A percentile compares a stretch with the other conserved stretches of the same genome.
Conservation (phyloP, 2,329 filamentous ascomycete genomes). For the Alternaria sp. region DNA sequence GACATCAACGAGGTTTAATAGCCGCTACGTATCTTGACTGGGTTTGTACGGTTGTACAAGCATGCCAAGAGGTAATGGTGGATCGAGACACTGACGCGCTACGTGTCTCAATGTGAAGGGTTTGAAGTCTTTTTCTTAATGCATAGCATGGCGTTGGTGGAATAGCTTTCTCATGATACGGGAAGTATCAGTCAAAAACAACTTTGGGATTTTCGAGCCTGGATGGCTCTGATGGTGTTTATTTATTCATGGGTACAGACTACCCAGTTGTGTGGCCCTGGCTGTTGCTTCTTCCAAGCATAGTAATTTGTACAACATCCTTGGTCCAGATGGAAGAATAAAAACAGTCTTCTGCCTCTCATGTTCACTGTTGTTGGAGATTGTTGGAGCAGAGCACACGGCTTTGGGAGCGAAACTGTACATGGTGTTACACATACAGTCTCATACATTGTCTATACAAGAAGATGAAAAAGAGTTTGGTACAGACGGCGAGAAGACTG, state of each 20-base stretch:
- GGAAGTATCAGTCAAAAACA: not conserved
- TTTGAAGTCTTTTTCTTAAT: conserved; percentile 1
- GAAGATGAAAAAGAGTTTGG: not conserved
- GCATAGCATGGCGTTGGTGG: conserved; percentile 8
- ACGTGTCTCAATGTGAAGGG: not conserved
- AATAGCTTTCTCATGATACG: not conserved
- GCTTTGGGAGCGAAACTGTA: not conserved
- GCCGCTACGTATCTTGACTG: not conserved
- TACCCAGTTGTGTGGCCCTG: not conserved
- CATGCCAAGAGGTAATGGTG: not conserved
- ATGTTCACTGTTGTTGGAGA: not conserved
- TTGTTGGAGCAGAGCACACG: not conserved
- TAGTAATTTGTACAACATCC: conserved; percentile 4
- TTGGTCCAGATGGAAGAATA: not conserved
- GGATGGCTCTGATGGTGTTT: conserved; percentile 1
- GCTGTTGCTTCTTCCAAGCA: not conserved
- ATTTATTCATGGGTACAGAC: not conserved
- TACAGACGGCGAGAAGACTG: conserved; percentile 2
- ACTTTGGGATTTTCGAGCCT: not conserved
- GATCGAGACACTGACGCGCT: not conserved
- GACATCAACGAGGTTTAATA: not conserved
- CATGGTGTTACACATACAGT: not conserved
- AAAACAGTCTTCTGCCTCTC: not conserved
- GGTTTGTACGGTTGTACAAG: not conserved
- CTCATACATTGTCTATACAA: conserved; percentile 5